These are phyloP conservation scores for Eutypa lata DNA, from an alignment of 2,329 filamentous ascomycete species.

Conservation along the genomic window DNA sequence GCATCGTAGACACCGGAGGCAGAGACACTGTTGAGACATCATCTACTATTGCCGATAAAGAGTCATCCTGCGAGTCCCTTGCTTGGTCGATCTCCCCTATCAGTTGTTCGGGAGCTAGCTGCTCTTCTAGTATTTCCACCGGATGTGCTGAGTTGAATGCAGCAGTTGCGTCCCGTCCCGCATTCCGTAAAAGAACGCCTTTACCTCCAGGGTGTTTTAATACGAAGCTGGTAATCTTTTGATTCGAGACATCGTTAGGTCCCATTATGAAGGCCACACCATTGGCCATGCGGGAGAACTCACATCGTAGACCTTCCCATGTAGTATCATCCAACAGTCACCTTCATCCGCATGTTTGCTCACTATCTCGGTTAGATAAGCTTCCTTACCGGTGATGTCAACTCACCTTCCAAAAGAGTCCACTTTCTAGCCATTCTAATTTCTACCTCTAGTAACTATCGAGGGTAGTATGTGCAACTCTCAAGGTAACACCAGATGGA, in stretches of 20 bases:
- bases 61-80: neutral
- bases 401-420: slow-evolving; percentile 1
- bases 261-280: neutral
- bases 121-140: slow-evolving; percentile 16
- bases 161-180: slow-evolving; percentile 15
- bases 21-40: neutral
- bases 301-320: slow-evolving; percentile 21
- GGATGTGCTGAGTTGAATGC: slow-evolving; percentile 18
- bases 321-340: slow-evolving; percentile 19
- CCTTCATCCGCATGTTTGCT: slow-evolving; percentile 12
- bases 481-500: too few species aligned
- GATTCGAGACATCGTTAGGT: neutral
- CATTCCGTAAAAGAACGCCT: slow-evolving; percentile 16
- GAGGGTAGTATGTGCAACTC: too few species aligned
- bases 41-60: neutral
- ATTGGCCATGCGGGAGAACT: neutral
- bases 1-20: slow-evolving; percentile 32
- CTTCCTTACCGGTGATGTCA: neutral
- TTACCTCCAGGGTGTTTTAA: slow-evolving; percentile 17
- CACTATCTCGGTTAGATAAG: slow-evolving; percentile 6
- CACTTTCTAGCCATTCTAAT: slow-evolving; percentile 1
- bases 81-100: slow-evolving; percentile 9
- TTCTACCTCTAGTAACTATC: too few species aligned
- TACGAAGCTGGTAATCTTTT: slow-evolving; percentile 17
- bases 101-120: slow-evolving; percentile 13